These are phyloP conservation scores for Jamesozyma gamospora DNA, from an alignment of 805 yeast species.

Conservation along the genomic window DNA sequence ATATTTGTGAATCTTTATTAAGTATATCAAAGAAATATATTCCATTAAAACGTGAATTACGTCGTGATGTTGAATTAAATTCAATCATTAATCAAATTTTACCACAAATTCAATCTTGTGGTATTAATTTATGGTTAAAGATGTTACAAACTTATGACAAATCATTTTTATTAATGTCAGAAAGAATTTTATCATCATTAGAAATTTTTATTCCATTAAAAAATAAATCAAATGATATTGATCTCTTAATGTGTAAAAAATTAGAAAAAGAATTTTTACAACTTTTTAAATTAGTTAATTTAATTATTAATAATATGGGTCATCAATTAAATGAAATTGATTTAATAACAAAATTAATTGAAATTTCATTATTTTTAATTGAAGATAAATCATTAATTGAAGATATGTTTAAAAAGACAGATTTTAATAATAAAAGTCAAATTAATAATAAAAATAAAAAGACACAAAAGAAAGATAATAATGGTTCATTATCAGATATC, in stretches of 20 bases:
- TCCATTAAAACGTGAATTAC: slow-evolving; percentile 44
- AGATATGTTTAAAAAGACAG: slow-evolving; percentile 10
- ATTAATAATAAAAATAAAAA: slow-evolving; percentile 23
- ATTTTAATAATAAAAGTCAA: slow-evolving; percentile 9
- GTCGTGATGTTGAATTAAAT: slow-evolving; percentile 44
- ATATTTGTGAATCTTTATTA: slow-evolving; percentile 43
- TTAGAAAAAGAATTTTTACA: slow-evolving; percentile 17
- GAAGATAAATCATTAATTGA: slow-evolving; percentile 28
- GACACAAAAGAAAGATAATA: slow-evolving; percentile 35
- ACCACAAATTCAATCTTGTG: slow-evolving; percentile 35
- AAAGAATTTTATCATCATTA: slow-evolving; percentile 41
- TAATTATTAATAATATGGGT: slow-evolving; percentile 24
- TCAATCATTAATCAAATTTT: slow-evolving; percentile 37
- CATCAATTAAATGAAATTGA: slow-evolving; percentile 40
- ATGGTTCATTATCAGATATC: slow-evolving; percentile 53
- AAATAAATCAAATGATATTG: slow-evolving; percentile 31
- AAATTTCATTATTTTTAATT: slow-evolving; percentile 39
- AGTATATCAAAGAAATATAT: slow-evolving; percentile 47
- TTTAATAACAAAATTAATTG: slow-evolving; percentile 46
- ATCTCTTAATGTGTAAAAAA: slow-evolving; percentile 29
- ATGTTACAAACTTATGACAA: slow-evolving; percentile 25
- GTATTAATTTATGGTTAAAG: slow-evolving; percentile 34
- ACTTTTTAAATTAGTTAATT: slow-evolving; percentile 15
- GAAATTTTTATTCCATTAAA: slow-evolving; percentile 51
- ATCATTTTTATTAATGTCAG: slow-evolving; percentile 37